Conservation (phyloP, 2,329 filamentous ascomycete genomes). For the Ophiostoma australiae region DNA sequence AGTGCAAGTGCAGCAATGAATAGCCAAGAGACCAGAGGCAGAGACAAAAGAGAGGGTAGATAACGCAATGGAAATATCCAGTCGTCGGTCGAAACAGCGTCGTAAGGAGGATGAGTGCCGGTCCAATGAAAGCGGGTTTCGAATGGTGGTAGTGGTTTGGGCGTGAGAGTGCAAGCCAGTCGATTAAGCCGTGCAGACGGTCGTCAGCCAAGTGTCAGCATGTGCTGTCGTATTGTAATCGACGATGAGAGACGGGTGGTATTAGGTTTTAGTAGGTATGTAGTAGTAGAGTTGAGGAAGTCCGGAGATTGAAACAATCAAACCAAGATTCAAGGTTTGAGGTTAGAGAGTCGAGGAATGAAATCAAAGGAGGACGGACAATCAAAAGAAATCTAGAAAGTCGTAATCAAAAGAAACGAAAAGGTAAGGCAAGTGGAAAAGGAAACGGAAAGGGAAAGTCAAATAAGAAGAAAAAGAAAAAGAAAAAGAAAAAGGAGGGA, state of each 20-base stretch:
- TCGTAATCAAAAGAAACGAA: neutral
- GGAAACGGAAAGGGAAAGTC: neutral
- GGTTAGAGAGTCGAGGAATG: neutral
- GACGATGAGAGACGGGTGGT: neutral
- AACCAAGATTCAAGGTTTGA: neutral
- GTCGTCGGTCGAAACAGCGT: conserved; percentile 13
- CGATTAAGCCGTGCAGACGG: conserved; percentile 4
- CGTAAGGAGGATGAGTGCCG: conserved; percentile 13
- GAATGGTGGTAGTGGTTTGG: conserved; percentile 2
- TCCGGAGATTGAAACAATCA: neutral
- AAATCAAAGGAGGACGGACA: neutral
- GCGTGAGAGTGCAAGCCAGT: conserved; percentile 5
- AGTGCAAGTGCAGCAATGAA: neutral
- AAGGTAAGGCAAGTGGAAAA: neutral
- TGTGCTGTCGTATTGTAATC: conserved; percentile 10
- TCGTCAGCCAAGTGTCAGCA: conserved; percentile 1
- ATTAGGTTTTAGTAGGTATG: neutral
- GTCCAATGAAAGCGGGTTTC: conserved; percentile 15
- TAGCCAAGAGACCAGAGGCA: neutral
- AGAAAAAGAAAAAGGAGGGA: neutral
- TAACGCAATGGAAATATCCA: conserved; percentile 2
- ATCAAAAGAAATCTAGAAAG: conserved; percentile 3
- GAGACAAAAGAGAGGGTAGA: neutral
- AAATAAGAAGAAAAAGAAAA: conserved; percentile 8
- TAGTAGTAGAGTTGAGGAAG: neutral